Base-by-base conservation (phyloP, 371 early-diverging fungal genomes). In the Encephalitozoon cuniculi region DNA sequence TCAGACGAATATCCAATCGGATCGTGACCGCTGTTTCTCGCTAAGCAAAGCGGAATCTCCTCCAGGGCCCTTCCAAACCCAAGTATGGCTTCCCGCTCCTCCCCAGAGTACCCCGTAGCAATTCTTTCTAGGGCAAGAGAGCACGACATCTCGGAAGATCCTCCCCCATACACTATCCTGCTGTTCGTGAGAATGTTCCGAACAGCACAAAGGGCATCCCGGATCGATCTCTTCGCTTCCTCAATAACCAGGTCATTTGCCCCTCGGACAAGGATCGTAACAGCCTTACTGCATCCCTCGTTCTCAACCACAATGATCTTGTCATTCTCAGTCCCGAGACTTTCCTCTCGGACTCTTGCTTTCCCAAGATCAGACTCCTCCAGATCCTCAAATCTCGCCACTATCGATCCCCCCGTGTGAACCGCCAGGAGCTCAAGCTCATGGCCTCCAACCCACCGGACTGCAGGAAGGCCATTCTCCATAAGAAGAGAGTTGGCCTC, bases 361-460 rank as follows among this genome's bases (percentile, higher is more conserved):
- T 82, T 81, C 79, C 98, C 99, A 49, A 98, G 88, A 87, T 96
- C 95, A 34, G 90, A 88, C 26, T 88, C 79, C 41, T 87, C 83
- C 39, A 99, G 88, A 77, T 98, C 98, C 83, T 95, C 97, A 79
- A 99, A 99, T 34, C 99, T 90, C 34, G 98, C 94, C 49, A 98
- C 95, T 81, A 99, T 97, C 64, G 93, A 90, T 74, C 95, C 99
- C 76, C 94, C 93, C 67, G 95, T 95, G 30, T 97, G 97, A 82
- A 97, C 94, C 46, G 99, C 97, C 79, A 96, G 92, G 79, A 95
- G 86, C 87, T 90, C 85, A 52, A 98, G 91, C 84, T 98, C 98
- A 26, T 96, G 94, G 32, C 98, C 99, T 75, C 99, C 99, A n/a
- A 99, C 98, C 99, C 99, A 98, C 78, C 99, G 89, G 28, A 98